Conservation (phyloP, 2,329 filamentous ascomycete genomes). For the Magnaporthiopsis rhizophila region DNA sequence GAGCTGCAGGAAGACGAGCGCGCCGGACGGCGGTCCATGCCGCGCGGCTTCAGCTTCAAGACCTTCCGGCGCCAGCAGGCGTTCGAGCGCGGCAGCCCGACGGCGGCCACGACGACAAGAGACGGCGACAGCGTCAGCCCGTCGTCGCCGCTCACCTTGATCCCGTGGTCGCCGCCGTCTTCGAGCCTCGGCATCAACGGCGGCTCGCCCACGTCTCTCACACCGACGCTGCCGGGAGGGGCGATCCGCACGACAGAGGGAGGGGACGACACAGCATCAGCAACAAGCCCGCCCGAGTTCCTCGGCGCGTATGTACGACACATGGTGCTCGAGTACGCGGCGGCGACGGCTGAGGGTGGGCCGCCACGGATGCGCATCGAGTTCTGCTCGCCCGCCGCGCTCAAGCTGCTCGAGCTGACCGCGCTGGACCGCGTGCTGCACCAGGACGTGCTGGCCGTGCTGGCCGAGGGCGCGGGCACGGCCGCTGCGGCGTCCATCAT, state of each 20-base stretch:
- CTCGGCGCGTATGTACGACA: slow-evolving; percentile 4
- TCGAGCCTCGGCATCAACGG: not conserved
- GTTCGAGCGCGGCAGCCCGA: slow-evolving; percentile 4
- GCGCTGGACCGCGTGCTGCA: slow-evolving; percentile 29
- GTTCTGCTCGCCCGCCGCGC: slow-evolving; percentile 29
- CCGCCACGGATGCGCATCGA: slow-evolving; percentile 30
- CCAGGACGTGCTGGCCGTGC: slow-evolving; percentile 47
- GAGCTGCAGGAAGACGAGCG: slow-evolving; percentile 1
- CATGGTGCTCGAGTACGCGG: slow-evolving; percentile 5
- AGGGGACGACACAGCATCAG: not conserved
- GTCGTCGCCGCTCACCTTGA: not conserved
- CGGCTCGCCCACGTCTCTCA: not conserved
- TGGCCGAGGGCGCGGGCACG: slow-evolving; percentile 36
- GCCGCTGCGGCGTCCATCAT: slow-evolving; percentile 31
- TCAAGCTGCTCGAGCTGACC: slow-evolving; percentile 37
- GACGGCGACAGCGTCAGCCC: not conserved
- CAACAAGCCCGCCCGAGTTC: not conserved
- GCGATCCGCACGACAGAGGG: not conserved
- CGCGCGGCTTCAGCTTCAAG: slow-evolving; percentile 7
- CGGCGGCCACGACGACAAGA: not conserved
- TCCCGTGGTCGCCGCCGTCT: not conserved
- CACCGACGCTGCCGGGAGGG: not conserved
- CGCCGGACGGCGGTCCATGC: not conserved
- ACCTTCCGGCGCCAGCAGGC: not conserved
- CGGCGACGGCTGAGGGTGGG: not conserved